phyloP scores from a whole-genome alignment of 2,329 filamentous ascomycete genomes.

The Taxawa tesnikishii region DNA sequence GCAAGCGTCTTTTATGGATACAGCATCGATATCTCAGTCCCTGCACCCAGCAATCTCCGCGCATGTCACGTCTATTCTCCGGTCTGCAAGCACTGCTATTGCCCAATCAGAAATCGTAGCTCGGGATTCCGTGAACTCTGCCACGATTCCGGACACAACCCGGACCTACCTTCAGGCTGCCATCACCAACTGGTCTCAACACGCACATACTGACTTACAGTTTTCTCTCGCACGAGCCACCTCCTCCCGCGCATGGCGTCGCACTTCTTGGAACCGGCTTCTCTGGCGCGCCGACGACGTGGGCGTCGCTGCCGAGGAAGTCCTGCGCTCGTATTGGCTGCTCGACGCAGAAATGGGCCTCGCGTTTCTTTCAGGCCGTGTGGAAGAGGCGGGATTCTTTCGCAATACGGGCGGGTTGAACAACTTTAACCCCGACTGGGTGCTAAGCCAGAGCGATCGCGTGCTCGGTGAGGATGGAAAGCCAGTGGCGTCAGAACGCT shows the following conservation, averaged over 20 bases:
- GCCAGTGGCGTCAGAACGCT: constrained; percentile 13
- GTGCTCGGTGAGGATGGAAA: constrained; percentile 1
- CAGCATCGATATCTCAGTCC: constrained; percentile 7
- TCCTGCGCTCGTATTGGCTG: constrained; percentile 67
- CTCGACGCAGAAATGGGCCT: constrained; percentile 64
- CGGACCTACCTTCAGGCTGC: constrained; percentile 41
- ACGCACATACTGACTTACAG: constrained; percentile 72
- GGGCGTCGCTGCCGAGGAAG: constrained; percentile 66
- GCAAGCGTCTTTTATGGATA: neutral
- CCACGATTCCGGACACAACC: constrained; percentile 28
- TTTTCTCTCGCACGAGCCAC: constrained; percentile 70
- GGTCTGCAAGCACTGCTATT: constrained; percentile 40
- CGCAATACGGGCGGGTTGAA: neutral
- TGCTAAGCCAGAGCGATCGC: constrained; percentile 4
- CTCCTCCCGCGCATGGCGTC: constrained; percentile 61
- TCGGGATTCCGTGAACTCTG: constrained; percentile 18
- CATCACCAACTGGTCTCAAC: constrained; percentile 63
- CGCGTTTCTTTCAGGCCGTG: constrained; percentile 71
- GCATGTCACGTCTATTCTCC: constrained; percentile 56
- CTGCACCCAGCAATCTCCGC: constrained; percentile 55
- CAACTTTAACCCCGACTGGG: constrained; percentile 6
- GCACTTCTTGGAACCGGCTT: constrained; percentile 84
- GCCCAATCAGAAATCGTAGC: constrained; percentile 32
- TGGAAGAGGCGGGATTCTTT: constrained; percentile 50
- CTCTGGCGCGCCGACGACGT: constrained; percentile 94